Base-by-base conservation (phyloP, 2,329 filamentous ascomycete genomes). In the Capronia americana region DNA sequence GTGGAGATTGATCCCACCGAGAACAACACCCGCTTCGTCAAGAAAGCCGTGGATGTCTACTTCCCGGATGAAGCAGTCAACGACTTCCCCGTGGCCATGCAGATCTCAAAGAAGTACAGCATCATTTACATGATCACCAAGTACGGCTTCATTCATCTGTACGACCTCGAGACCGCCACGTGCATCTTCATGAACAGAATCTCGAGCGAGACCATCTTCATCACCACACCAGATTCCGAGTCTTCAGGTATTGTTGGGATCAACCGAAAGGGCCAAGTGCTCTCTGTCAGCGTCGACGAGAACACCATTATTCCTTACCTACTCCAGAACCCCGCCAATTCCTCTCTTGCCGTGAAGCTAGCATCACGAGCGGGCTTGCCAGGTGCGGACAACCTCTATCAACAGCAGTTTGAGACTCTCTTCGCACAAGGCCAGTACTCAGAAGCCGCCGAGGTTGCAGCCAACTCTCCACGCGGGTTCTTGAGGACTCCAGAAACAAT, bases 161-260 rank as follows among this genome's bases (percentile, higher is more conserved):
- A 99, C 81, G 96, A 99, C 76, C 88, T 99, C 64, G 96, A 99
- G 83, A 95, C 92, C 7, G 96, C 92, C 65, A 91, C 91, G 12
- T 96, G 92, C 78, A 95, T 99, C 77, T 99, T 97, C 87, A 96
- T 99, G 93, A 99, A 99, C 85, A 91, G 96, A 74, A 99, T 99
- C 75, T 99, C 95, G 38, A 97, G 93, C 83, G 95, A 99, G 78
- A 99, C 95, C 28, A 98, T 99, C 78, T 99, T 99, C 83, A 96
- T 94, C 28, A 97, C 93, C 23, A 90, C 92, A 55, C 83, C 89
- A 41, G 95, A 99, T 77, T 86, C 87, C 62, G 89, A 93, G 24
- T 96, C 92, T 20, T 88, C 90, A 54, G 96, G 96, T 74, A 90
- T 99, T 69, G 87, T 99, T 61, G 93, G 92, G 73, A 94, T 99